Evolutionary conservation across 257 asterid species (phyloP).

Genomic region (Prunella vulgaris): DNA sequence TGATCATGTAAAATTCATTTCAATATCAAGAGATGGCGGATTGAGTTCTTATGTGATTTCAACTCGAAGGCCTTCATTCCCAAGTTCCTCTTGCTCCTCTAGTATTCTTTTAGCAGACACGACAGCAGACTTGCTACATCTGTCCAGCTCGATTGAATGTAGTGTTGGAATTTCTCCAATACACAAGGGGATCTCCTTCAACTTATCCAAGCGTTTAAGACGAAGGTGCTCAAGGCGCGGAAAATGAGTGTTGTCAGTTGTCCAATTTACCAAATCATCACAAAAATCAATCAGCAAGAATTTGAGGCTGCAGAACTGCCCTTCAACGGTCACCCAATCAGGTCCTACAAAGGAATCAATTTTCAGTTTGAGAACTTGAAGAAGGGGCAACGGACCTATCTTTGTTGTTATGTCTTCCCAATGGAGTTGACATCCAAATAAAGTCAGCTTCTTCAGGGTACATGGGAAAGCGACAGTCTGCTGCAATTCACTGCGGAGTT

Average conservation of each 20-base stretch:
- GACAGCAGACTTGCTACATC: background rate
- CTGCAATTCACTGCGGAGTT: background rate
- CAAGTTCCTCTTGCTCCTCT: constrained; percentile 20
- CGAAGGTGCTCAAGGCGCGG: constrained; percentile 27
- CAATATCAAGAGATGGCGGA: no score
- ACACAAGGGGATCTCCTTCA: constrained; percentile 19
- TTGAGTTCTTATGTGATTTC: no score
- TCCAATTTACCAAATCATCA: background rate
- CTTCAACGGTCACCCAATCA: constrained; percentile 8
- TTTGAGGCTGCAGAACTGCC: background rate
- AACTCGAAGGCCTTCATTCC: background rate
- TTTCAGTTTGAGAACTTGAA: background rate
- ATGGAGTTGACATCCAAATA: background rate
- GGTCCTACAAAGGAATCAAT: background rate
- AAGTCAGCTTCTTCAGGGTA: background rate
- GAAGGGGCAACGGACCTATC: constrained; percentile 12
- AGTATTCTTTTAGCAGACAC: constrained; percentile 8
- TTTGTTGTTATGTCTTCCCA: constrained; percentile 13
- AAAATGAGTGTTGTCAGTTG: constrained; percentile 7
- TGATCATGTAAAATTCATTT: no score
- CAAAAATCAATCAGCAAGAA: background rate
- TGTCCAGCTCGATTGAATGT: background rate
- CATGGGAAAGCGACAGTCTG: constrained; percentile 6
- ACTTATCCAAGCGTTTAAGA: background rate
- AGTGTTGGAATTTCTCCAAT: constrained; percentile 17